Percentiles rank a stretch among this genome's conserved stretches.
Conservation (phyloP, 805 yeast genomes). For the Priceomyces fermenticarens region DNA sequence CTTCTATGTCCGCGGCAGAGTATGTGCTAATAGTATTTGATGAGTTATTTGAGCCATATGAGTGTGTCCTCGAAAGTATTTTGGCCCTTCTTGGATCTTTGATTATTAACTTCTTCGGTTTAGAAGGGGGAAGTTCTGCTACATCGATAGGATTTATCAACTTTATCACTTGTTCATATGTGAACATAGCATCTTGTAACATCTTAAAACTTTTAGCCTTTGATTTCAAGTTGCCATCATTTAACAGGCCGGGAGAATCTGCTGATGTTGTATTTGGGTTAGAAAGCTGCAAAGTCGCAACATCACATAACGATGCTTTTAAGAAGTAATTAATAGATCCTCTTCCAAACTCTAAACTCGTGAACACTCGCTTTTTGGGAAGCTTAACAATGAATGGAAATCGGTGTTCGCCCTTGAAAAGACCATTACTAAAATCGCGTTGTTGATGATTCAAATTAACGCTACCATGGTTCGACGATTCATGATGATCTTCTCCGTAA, state of each 20-base stretch:
- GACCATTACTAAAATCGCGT: conserved; percentile 37
- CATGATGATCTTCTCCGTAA: conserved; percentile 44
- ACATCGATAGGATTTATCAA: conserved; percentile 77
- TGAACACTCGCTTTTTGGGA: conserved; percentile 70
- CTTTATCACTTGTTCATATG: conserved; percentile 56
- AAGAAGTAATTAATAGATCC: conserved; percentile 75
- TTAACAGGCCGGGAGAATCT: conserved; percentile 10
- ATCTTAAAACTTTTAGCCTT: conserved; percentile 25
- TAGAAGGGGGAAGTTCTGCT: conserved; percentile 59
- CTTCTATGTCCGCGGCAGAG: conserved; percentile 17
- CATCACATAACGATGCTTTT: conserved; percentile 44
- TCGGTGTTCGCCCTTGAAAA: conserved; percentile 80
- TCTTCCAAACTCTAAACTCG: conserved; percentile 77
- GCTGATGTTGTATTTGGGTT: conserved; percentile 3
- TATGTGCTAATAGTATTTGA: conserved; percentile 28
- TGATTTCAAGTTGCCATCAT: conserved; percentile 10
- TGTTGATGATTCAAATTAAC: conserved; percentile 9
- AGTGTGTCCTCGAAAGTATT: conserved; percentile 32
- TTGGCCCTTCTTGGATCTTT: conserved; percentile 43
- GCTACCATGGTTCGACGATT: conserved; percentile 4
- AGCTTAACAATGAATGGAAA: conserved; percentile 82
- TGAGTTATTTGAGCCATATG: conserved; percentile 31
- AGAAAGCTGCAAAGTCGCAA: conserved; percentile 13
- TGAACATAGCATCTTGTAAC: conserved; percentile 26
- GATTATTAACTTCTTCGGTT: conserved; percentile 61